Percentiles rank a stretch among this genome's conserved stretches.
These are phyloP conservation scores for Eragrostis tef DNA, from an alignment of 202 grass and related monocot genomes.

Conservation along the genomic window DNA sequence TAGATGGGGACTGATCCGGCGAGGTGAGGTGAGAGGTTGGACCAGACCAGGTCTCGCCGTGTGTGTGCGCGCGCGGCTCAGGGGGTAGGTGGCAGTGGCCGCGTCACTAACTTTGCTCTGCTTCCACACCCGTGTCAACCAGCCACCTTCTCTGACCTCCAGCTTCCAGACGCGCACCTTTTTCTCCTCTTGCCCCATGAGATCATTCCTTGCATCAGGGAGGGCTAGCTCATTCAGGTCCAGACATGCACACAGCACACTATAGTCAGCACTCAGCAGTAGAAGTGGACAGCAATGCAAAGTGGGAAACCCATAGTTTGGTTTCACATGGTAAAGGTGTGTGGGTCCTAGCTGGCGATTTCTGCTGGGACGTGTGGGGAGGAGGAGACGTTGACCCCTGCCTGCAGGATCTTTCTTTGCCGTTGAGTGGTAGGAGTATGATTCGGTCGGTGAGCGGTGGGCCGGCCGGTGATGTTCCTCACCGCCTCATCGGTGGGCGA, in stretches of 20 bases:
- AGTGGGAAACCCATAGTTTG: not conserved
- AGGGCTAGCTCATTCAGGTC: not conserved
- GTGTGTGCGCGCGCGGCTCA: too few relatives aligned
- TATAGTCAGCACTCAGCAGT: too few relatives aligned
- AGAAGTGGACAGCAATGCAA: too few relatives aligned
- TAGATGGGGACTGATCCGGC: not conserved
- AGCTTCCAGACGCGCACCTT: not conserved
- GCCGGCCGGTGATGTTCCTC: not conserved
- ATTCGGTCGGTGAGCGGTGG: not conserved
- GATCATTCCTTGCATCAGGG: constrained; percentile 1
- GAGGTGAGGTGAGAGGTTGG: not conserved
- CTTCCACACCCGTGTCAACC: constrained; percentile 25
- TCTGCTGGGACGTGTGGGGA: not conserved
- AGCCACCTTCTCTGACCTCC: constrained; percentile 43
- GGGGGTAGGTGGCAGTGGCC: not conserved
- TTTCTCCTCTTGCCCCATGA: not conserved
- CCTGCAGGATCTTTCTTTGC: not conserved
- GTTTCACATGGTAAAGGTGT: not conserved
- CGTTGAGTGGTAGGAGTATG: not conserved
- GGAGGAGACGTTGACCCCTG: not conserved
- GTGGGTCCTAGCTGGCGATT: not conserved
- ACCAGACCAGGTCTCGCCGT: constrained; percentile 33
- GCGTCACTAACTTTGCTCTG: not conserved
- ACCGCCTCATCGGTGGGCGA: not conserved
- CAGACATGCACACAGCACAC: not conserved